These are phyloP conservation scores for Phalaenopsis hybrid DNA, from an alignment of 116 monocot genomes.

Conservation along the genomic window DNA sequence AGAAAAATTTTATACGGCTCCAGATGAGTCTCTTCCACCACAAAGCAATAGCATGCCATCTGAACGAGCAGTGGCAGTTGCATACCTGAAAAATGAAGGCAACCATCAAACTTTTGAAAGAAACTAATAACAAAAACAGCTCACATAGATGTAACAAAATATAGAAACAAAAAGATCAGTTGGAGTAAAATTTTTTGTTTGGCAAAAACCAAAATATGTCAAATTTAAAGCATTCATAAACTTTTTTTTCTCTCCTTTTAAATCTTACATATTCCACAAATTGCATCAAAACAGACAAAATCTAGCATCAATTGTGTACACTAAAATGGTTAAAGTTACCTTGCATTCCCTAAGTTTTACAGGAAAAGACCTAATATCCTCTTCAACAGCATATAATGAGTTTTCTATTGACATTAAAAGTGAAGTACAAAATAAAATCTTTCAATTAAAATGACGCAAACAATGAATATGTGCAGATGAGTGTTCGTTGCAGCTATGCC, in stretches of 20 bases:
- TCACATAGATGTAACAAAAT: neutral
- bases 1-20: constrained; percentile 31
- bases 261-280: neutral
- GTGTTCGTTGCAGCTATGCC: neutral
- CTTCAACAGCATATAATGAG: neutral
- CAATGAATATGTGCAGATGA: neutral
- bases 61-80: constrained; percentile 84
- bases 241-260: neutral
- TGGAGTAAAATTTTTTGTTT: neutral
- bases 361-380: neutral
- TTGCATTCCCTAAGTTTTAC: neutral
- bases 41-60: constrained; percentile 97
- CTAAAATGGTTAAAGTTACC: neutral
- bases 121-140: neutral
- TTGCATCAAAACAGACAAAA: neutral
- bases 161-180: neutral
- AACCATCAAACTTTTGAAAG: neutral
- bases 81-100: constrained; percentile 54
- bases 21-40: constrained; percentile 84
- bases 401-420: neutral
- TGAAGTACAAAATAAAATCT: neutral
- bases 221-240: too few species aligned
- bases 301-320: neutral
- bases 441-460: neutral
- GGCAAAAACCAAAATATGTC: neutral